phyloP scores from a whole-genome alignment of 345 rosid genomes.

The Zanthoxylum bungeanum region DNA sequence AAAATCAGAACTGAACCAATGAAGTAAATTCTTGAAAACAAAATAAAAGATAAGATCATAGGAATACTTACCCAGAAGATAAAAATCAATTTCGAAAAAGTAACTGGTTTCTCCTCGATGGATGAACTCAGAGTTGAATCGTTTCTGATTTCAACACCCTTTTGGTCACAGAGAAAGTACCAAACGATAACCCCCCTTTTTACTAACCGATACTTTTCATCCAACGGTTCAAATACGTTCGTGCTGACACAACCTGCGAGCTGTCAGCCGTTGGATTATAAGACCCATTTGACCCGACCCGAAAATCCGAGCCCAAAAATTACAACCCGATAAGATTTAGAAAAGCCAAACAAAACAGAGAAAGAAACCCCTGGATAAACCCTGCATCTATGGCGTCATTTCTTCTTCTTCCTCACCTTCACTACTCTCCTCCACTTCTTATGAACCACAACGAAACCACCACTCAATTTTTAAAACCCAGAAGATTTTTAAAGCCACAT shows the following conservation, averaged over 20 bases:
- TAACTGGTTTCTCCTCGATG: neutral
- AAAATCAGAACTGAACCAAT: neutral
- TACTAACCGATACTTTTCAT: slow-evolving; percentile 5
- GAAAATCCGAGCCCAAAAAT: neutral
- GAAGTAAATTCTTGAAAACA: neutral
- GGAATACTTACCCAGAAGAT: neutral
- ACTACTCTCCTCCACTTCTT: slow-evolving; percentile 17
- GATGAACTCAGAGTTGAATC: neutral
- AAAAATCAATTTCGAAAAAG: neutral
- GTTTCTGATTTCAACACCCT: neutral
- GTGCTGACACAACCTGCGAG: neutral
- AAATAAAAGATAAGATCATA: neutral
- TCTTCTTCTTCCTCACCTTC: slow-evolving; percentile 43
- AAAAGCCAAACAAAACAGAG: neutral
- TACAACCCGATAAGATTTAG: slow-evolving; percentile 19
- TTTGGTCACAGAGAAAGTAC: neutral
- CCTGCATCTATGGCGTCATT: slow-evolving; percentile 55
- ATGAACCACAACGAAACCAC: slow-evolving; percentile 16
- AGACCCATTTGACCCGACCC: neutral
- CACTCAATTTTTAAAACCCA: slow-evolving; percentile 1
- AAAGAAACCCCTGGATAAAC: slow-evolving; percentile 39
- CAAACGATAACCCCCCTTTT: neutral
- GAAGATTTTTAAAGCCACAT: neutral
- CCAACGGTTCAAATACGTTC: slow-evolving; percentile 11
- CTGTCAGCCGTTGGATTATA: slow-evolving; percentile 14